phyloP scores from a whole-genome alignment of 768 basidiomycete species.

The Phlebiopsis flavidoalba region DNA sequence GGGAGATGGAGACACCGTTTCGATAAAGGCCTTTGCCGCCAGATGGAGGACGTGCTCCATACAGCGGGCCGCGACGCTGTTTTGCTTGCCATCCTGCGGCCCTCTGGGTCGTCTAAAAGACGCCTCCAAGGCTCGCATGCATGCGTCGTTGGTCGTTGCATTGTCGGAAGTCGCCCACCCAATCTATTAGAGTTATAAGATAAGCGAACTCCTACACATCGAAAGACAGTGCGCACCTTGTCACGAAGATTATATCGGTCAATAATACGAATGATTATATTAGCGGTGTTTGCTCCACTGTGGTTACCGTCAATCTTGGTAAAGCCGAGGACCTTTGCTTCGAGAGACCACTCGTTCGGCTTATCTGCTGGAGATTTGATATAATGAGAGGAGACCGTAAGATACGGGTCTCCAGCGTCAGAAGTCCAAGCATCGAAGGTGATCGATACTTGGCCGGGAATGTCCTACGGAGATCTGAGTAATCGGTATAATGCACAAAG shows the following conservation, averaged over 20 bases:
- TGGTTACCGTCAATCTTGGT: conserved; percentile 1
- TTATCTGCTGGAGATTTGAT: neutral
- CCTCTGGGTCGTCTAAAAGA: too few relatives aligned
- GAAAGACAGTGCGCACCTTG: neutral
- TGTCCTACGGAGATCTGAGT: neutral
- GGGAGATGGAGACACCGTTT: neutral
- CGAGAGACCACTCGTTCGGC: neutral
- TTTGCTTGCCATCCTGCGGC: too few relatives aligned
- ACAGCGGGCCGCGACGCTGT: too few relatives aligned
- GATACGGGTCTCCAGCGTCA: neutral
- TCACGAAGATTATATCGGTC: conserved; percentile 2
- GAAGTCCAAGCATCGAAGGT: conserved; percentile 10
- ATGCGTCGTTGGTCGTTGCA: too few relatives aligned
- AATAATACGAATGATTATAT: neutral
- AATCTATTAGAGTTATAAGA: too few relatives aligned
- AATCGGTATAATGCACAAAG: neutral
- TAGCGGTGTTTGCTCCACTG: conserved; percentile 5
- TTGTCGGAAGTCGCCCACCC: too few relatives aligned
- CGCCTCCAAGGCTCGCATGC: too few relatives aligned
- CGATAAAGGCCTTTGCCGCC: conserved; percentile 2
- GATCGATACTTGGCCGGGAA: neutral
- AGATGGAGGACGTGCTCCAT: neutral
- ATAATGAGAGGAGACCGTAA: conserved; percentile 1
- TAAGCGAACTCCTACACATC: too few relatives aligned
- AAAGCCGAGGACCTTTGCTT: neutral